Base-by-base conservation (phyloP, 441 rosid genomes). In the Erodium chrysanthum region DNA sequence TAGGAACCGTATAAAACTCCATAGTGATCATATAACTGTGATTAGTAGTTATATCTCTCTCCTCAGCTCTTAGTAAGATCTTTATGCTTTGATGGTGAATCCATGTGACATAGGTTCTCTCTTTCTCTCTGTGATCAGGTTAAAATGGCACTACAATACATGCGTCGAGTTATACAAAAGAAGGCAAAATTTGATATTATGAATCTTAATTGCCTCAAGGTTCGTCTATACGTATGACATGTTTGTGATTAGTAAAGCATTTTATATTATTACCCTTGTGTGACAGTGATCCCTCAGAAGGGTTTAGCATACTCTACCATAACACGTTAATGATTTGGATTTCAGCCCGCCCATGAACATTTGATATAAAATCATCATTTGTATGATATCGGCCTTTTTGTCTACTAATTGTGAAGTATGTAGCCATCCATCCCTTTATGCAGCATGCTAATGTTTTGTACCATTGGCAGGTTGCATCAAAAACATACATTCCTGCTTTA, bases 141-240 rank as follows among this genome's bases (percentile, higher is more conserved):
- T 66, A 93, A 89, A 84, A 79, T 93, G 96, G 98, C 97, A 15
- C 84, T 93, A 71, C 98, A 89, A 75, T 93, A 90, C 82, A 93
- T 93, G 97, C 82, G 97, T 65, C 83, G 88, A 31, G 75, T 89
- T 46, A 93, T 93, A 67, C 92, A 87, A 75, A 93, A 81, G 85
- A 90, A 84, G 78, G 95, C 97, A 48, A 93, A 90, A 80, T 93
- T 93, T 81, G 89, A 93, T 76, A 93, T 93, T 50, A 90, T 90
- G 98, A 86, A 84, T 81, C 95, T 90, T 70, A 86, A 87, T 75
- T 84, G 93, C 80, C 83, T 88, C 69, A 91, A 90, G 97, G 97
- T 93, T 74, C 74, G 77, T 73, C 14, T 60, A n/a, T 37, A 22
- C 50, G 65, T 54, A 17, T 60, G 42, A 68, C 68, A 56, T 59